phyloP scores from a whole-genome alignment of 352 stramenopile species.

The Phytophthora chlamydospora region DNA sequence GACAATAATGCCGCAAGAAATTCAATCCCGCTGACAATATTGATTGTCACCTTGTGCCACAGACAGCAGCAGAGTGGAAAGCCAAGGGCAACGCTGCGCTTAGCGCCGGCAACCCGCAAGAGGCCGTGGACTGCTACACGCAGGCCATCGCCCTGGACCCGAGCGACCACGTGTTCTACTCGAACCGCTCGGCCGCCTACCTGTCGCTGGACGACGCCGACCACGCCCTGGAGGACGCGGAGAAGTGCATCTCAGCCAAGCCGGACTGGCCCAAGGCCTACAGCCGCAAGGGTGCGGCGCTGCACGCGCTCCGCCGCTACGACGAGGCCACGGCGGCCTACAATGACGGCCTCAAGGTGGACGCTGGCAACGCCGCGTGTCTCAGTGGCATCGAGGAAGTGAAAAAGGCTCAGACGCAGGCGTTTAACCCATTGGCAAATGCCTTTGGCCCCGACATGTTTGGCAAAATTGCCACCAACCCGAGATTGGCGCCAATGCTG shows the following conservation, averaged over 20 bases:
- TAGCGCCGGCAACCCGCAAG: slow-evolving; percentile 91
- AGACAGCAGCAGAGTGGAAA: slow-evolving; percentile 86
- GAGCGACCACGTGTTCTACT: slow-evolving; percentile 98
- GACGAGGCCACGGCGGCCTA: slow-evolving; percentile 88
- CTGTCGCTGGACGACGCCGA: slow-evolving; percentile 92
- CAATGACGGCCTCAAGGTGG: slow-evolving; percentile 89
- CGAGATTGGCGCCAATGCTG: slow-evolving; percentile 87
- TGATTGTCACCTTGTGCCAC: background rate
- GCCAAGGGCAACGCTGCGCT: slow-evolving; percentile 96
- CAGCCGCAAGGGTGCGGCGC: slow-evolving; percentile 96
- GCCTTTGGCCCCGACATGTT: slow-evolving; percentile 97
- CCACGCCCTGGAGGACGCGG: slow-evolving; percentile 96
- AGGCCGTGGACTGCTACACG: slow-evolving; percentile 97
- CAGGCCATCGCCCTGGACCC: slow-evolving; percentile 96
- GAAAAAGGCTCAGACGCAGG: slow-evolving; percentile 82
- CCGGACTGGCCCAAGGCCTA: slow-evolving; percentile 97
- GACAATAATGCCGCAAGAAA: background rate
- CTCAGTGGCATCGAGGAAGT: slow-evolving; percentile 94
- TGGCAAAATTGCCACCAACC: slow-evolving; percentile 90
- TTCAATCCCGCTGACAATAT: background rate
- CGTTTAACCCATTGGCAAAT: slow-evolving; percentile 88
- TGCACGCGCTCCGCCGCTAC: slow-evolving; percentile 93
- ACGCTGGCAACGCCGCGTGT: slow-evolving; percentile 92
- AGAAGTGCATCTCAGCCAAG: slow-evolving; percentile 96
- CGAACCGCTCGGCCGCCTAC: slow-evolving; percentile 99